Conservation (phyloP, 768 basidiomycete species). For the Mycena indigotica region DNA sequence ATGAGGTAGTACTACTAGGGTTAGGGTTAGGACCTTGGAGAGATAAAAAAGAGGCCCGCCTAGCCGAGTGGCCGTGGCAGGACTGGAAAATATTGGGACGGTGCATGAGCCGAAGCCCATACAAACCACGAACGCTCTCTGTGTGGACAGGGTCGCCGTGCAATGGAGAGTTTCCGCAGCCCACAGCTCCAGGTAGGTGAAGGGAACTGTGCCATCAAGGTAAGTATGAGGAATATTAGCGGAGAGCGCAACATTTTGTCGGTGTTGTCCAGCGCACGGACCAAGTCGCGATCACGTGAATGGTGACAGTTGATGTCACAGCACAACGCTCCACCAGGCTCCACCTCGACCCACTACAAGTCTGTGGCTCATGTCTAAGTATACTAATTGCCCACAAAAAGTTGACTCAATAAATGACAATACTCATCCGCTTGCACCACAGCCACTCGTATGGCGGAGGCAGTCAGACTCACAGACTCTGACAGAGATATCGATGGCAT, state of each 20-base stretch:
- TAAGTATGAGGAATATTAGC: background rate
- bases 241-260: background rate
- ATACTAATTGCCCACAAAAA: too few species aligned
- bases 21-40: background rate
- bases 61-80: conserved; percentile 56
- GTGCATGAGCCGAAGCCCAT: conserved; percentile 74
- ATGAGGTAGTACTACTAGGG: too few species aligned
- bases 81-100: conserved; percentile 80
- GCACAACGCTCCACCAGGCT: too few species aligned
- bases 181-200: background rate
- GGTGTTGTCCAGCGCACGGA: background rate
- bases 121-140: conserved; percentile 59
- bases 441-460: too few species aligned
- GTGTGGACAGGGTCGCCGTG: conserved; percentile 70
- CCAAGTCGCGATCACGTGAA: background rate
- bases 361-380: too few species aligned
- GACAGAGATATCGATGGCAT: too few species aligned
- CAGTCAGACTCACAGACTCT: too few species aligned
- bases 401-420: too few species aligned
- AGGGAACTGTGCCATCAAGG: conserved; percentile 2
- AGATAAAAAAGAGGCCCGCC: conserved; percentile 3
- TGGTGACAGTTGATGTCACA: background rate
- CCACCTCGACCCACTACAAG: too few species aligned
- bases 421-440: too few species aligned
- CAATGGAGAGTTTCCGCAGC: conserved; percentile 44